These are phyloP conservation scores for Kondoa malvinella DNA, from an alignment of 768 basidiomycete species.

Conservation along the genomic window DNA sequence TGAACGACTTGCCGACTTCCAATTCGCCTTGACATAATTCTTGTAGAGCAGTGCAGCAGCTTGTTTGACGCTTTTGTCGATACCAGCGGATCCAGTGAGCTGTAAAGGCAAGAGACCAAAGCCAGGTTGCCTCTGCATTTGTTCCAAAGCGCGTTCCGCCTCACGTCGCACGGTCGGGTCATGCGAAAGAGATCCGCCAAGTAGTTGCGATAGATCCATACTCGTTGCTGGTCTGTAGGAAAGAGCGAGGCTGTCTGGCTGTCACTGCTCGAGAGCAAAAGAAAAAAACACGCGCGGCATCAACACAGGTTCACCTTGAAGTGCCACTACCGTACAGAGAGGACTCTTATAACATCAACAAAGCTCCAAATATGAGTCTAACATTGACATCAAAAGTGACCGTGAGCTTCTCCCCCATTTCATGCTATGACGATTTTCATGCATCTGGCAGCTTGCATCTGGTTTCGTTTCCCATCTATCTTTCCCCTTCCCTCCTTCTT, in stretches of 20 bases:
- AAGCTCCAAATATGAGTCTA: too few relatives aligned
- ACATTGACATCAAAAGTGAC: too few relatives aligned
- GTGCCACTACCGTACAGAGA: too few relatives aligned
- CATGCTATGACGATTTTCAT: too few relatives aligned
- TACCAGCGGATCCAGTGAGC: constrained; percentile 51
- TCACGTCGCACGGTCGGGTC: constrained; percentile 52
- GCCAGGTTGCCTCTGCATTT: constrained; percentile 51
- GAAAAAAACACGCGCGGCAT: too few relatives aligned
- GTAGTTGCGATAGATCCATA: constrained; percentile 14
- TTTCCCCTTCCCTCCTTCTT: background rate
- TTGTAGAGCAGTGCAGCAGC: constrained; percentile 82
- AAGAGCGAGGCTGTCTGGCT: too few relatives aligned
- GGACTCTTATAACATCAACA: too few relatives aligned
- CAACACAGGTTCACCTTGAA: too few relatives aligned
- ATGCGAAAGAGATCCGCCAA: constrained; percentile 21
- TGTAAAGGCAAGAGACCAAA: constrained; percentile 64
- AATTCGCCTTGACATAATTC: constrained; percentile 68
- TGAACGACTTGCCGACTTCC: constrained; percentile 55
- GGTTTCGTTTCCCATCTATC: too few relatives aligned
- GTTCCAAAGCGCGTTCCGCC: constrained; percentile 59
- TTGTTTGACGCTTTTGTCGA: constrained; percentile 56
- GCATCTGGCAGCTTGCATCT: too few relatives aligned
- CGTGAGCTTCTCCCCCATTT: too few relatives aligned
- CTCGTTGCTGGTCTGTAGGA: background rate
- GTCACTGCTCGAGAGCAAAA: too few relatives aligned